Conservation (phyloP, 345 rosid species). For the Gossypium sturtianum region DNA sequence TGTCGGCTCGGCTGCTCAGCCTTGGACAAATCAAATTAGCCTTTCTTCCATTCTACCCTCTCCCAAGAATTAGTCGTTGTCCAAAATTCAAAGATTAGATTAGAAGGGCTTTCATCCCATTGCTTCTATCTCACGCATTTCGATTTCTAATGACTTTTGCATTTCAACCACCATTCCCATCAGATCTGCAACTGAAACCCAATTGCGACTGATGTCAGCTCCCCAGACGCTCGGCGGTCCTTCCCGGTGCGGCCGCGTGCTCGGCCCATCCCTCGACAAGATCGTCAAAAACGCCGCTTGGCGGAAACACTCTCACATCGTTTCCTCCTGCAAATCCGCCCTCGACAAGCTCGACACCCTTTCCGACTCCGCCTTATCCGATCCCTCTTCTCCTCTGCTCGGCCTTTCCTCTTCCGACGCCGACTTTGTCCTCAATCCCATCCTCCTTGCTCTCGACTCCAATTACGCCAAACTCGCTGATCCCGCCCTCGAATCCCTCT, state of each 20-base stretch:
- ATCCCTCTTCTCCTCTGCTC: conserved; percentile 44
- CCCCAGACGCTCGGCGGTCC: conserved; percentile 77
- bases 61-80: neutral
- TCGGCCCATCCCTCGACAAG: conserved; percentile 79
- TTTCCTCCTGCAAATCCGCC: conserved; percentile 77
- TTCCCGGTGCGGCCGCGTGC: conserved; percentile 65
- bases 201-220: conserved; percentile 35
- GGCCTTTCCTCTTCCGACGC: conserved; percentile 66
- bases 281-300: conserved; percentile 92
- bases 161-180: neutral
- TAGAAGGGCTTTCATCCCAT: neutral
- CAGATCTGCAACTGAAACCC: neutral
- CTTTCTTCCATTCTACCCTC: neutral
- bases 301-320: conserved; percentile 91
- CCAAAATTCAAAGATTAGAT: neutral
- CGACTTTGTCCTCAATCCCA: conserved; percentile 50
- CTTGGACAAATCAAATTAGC: neutral
- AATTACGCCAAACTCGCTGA: conserved; percentile 65
- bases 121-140: neutral
- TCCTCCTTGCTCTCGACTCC: conserved; percentile 66
- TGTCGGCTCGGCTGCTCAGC: neutral
- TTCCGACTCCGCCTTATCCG: conserved; percentile 30
- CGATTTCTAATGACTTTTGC: neutral
- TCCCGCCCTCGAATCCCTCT: conserved; percentile 78
- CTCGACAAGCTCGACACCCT: conserved; percentile 73